Conservation (phyloP, 2,329 filamentous ascomycete species). For the Falciphora oryzae region DNA sequence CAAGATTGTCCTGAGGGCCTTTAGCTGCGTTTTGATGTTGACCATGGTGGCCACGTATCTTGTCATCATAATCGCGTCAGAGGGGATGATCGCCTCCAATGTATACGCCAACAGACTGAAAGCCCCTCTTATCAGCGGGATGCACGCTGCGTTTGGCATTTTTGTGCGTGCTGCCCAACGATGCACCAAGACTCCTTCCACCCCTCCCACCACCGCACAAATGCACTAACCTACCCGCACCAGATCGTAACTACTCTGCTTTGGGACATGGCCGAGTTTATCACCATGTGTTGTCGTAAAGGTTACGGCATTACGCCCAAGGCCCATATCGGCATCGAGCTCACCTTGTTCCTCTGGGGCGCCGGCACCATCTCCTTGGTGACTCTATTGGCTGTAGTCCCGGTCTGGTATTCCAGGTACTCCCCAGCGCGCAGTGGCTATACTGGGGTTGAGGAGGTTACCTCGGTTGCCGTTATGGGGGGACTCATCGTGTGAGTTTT, state of each 20-base stretch:
- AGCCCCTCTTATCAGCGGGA: too few relatives aligned
- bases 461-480: neutral
- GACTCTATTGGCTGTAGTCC: neutral
- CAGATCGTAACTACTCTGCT: slow-evolving; percentile 7
- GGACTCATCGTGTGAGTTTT: neutral
- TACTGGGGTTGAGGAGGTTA: neutral
- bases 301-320: slow-evolving; percentile 22
- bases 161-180: neutral
- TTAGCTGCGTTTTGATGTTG: neutral
- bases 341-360: slow-evolving; percentile 16
- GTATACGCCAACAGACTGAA: neutral
- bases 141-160: neutral
- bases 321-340: slow-evolving; percentile 23
- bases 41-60: neutral
- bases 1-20: slow-evolving; percentile 19
- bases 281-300: slow-evolving; percentile 19
- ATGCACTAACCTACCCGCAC: neutral
- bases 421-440: neutral
- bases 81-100: neutral
- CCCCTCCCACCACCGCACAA: too few relatives aligned
- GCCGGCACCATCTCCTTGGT: slow-evolving; percentile 3
- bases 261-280: slow-evolving; percentile 23
- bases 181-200: too few relatives aligned
- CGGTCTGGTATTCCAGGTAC: neutral
- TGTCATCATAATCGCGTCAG: neutral